Evolutionary conservation across 2,329 filamentous ascomycete species (phyloP), one percentile per base, ranked within the genome.

Genomic region (Paecilomyces formosus): DNA sequence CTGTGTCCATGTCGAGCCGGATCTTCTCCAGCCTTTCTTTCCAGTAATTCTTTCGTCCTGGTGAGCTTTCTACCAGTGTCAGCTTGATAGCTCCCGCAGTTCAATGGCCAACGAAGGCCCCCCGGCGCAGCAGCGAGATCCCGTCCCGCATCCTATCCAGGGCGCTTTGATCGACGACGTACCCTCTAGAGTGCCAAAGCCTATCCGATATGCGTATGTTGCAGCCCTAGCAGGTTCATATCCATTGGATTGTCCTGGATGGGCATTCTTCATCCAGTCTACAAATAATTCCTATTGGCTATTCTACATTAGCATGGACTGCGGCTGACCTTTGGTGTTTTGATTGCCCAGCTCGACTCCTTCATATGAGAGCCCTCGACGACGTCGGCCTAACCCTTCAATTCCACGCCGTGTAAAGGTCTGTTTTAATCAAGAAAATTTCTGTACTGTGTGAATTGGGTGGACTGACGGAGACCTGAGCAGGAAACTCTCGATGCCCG

Each of bases 401-500:
- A 78, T 80, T 53, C 82, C 83, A 53, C 80, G 82, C 71, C 79
- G 78, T 65, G 85, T 89, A 62, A 89, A 89, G 77, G 83, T 85
- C 65, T 58, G 72, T 68, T 30, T n/a, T 55, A 62, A 55, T 53
- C 33, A 54, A 26, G 3, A 55, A 30, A 54, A 24, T 33, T 50
- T 5, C 53, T 53, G 49, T 53, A 56, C 60, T 57, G 57, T 62
- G 63, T 45, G 39, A 9, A 45, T 18, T 45, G 39, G 18, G 53
- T 59, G 58, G 35, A 31, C 59, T 61, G 51, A 61, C 50, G 28
- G 39, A 55, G 50, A 54, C 55, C 49, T 56, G 55, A 57, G 60
- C 66, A 93, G 88, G 92, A 96, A 85, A 97, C 93, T 2, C 85
- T 96, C 68, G 88, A 97, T 79, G 93, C 93, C 57, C 86, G 86